These are phyloP conservation scores for Podaxis sp. DNA, from an alignment of 768 basidiomycete genomes.

Conservation along the genomic window DNA sequence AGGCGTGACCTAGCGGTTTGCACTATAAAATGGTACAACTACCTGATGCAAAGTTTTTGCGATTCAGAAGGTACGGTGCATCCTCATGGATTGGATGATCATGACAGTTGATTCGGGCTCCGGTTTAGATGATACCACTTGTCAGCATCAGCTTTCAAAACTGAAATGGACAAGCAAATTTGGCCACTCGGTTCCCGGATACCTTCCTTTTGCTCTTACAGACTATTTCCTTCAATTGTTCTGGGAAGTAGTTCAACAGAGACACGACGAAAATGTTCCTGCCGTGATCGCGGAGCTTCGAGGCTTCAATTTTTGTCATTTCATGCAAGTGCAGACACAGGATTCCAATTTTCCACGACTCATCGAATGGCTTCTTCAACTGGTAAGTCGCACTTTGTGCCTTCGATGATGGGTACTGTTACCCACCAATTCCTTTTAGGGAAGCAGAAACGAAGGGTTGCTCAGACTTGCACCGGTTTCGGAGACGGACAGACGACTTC, in stretches of 20 bases:
- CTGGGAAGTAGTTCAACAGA: not conserved
- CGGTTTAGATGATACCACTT: not conserved
- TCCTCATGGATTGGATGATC: not conserved
- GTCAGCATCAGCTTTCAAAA: not conserved
- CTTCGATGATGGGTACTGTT: not conserved
- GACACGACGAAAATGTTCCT: not conserved
- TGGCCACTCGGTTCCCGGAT: not conserved
- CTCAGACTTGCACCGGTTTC: not conserved
- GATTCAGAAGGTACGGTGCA: not conserved
- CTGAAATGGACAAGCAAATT: not conserved
- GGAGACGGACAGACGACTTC: not conserved
- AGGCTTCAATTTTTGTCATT: not conserved
- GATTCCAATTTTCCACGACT: not conserved
- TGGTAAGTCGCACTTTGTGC: not conserved
- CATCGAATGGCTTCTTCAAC: not conserved
- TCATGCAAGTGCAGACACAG: not conserved
- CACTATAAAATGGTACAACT: not conserved
- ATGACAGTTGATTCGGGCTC: not conserved
- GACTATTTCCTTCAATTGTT: not conserved
- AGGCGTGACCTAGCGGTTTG: not conserved
- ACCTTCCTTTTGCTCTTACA: not conserved
- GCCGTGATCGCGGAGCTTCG: not conserved
- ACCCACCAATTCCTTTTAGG: not conserved
- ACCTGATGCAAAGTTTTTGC: not conserved
- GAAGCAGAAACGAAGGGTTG: not conserved